Evolutionary conservation across 2,329 filamentous ascomycete genomes (phyloP), one percentile per base, ranked within the genome.

Genomic region (Fusarium foetens): DNA sequence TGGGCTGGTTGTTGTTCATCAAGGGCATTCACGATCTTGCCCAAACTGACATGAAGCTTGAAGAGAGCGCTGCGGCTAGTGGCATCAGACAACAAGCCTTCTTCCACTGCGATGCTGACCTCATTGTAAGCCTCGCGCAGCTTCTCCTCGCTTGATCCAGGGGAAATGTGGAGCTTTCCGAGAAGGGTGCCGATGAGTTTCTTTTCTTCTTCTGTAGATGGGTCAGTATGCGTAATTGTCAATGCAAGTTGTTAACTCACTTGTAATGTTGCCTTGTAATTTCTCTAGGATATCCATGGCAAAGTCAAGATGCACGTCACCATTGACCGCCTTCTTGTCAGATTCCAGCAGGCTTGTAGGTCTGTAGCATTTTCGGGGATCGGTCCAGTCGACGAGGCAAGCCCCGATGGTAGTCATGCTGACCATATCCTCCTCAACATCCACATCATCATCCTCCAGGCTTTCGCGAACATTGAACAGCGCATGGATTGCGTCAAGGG

Each of bases 341-440:
- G 84, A 85, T 53, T 92, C 89, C 65, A 84, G 82, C 3, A 86
- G 77, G 3, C 83, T 75, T 8, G 82, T 84, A 72, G 84, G 86
- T 63, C 80, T 87, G 82, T 83, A 93, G 83, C 84, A 93, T 80
- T 97, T 95, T 54, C 95, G 87, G 41, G 95, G 94, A 80, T 98
- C 95, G 1, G 95, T 98, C 96, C 95, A 98, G 80, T 98, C 95
- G 1, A 95, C 90, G 12, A 98, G 84, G 77, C 94, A 95, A 6
- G 93, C 90, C 2, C 93, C 94, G 64, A 97, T 93, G 6, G 91
- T 89, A 46, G 89, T 88, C 72, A 97, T 88, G 75, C 91, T 90
- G 13, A 95, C 93, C 90, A 97, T 94, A 72, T 90, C 91, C 64
- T 93, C 92, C 41, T 89, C 89, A 16, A 93, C 89, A 55, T 94